A percentile compares a stretch with the other conserved stretches of the same genome.
Conservation (phyloP, 2,329 filamentous ascomycete genomes). For the Cordyceps cicadae region DNA sequence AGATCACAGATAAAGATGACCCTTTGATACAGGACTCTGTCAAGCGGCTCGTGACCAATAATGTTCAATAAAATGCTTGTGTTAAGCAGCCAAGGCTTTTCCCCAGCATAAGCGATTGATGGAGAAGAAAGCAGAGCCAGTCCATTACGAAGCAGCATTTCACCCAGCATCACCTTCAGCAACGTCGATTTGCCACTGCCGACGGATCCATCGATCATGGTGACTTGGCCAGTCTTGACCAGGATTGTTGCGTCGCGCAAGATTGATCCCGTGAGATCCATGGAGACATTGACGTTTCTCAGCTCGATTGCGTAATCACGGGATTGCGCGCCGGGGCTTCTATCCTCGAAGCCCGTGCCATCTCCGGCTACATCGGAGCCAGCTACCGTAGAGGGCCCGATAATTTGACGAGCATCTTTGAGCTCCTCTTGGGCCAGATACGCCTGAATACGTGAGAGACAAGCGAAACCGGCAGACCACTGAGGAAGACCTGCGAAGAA, state of each 20-base stretch:
- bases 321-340: no score
- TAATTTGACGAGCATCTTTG: not conserved
- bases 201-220: constrained; percentile 1
- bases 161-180: not conserved
- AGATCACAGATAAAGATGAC: not conserved
- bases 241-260: not conserved
- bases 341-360: no score
- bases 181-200: constrained; percentile 7
- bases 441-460: not conserved
- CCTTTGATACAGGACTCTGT: not conserved
- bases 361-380: not conserved
- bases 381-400: not conserved
- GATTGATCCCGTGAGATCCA: not conserved
- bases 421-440: not conserved
- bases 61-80: constrained; percentile 32
- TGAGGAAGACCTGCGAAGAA: not conserved
- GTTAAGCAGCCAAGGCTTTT: constrained; percentile 37
- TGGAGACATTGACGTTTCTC: not conserved
- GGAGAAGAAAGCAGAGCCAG: not conserved
- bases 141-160: not conserved
- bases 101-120: constrained; percentile 9
- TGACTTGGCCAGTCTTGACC: not conserved
- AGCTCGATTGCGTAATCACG: not conserved
- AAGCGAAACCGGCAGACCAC: constrained; percentile 1
- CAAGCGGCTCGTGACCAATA: constrained; percentile 18